Base-by-base conservation (phyloP, 2,329 filamentous ascomycete species). In the Fusarium algeriense region DNA sequence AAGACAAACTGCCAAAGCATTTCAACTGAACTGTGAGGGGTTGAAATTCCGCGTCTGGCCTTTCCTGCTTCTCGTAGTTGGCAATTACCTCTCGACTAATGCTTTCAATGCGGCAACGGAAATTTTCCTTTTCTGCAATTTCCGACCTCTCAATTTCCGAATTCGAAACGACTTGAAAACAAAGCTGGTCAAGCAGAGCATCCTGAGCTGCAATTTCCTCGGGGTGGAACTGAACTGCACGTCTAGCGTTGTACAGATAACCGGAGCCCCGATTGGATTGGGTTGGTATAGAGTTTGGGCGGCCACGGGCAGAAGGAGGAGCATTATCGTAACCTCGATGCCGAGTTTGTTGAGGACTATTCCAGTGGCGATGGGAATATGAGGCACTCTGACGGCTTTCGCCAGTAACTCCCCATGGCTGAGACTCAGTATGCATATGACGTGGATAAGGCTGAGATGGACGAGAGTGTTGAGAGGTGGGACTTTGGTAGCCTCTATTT, bases 1-100 rank as follows among this genome's bases (percentile, higher is more conserved):
- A 95, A 23, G 89, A 88, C 49, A 97, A 85, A 78, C 94, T 97
- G 8, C 94, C 94, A 77, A 96, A 97, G 75, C 91, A 93, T 73
- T 89, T 89, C 17, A 97, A 84, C 57, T 89, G 85, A n/a, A 95
- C 87, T 55, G 87, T 87, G 13, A 82, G 77, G 28, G 85, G 77
- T 19, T 85, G 81, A 61, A 92, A 90, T 12, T 86, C 81, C 0
- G 68, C 64, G 7, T 81, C 70, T 20, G 81, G 77, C 32, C 81
- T 82, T 5, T 75, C 72, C n/a, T 81, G 76, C 13, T 74, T 68
- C 71, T 92, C 90, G 70, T 88, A 81, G 12, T 83, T 78, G 9
- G 82, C 78, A 53, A 94, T 87, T 3, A 88, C 86, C 56, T 87
- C 79, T 56, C 87, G 88, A 69, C 92, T 92, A 26, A 93, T 86